A percentile compares a stretch with the other conserved stretches of the same genome.
These are phyloP conservation scores for Capillidium rhysosporum DNA, from an alignment of 371 early-diverging fungal species.

Conservation along the genomic window DNA sequence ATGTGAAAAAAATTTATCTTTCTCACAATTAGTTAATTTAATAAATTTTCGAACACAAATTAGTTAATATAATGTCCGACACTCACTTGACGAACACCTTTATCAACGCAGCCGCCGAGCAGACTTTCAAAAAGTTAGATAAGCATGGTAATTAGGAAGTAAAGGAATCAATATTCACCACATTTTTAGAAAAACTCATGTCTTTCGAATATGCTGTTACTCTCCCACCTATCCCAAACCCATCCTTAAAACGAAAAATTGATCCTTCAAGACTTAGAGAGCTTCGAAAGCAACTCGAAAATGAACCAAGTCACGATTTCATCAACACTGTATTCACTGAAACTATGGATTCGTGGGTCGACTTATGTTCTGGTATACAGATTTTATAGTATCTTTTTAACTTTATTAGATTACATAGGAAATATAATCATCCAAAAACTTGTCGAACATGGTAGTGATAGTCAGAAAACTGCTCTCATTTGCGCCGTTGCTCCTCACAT, in stretches of 20 bases:
- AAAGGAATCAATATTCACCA: no score
- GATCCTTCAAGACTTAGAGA: conserved; percentile 67
- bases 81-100: no score
- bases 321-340: conserved; percentile 7
- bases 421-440: conserved; percentile 88
- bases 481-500: conserved; percentile 57
- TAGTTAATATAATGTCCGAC: no score
- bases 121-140: no score
- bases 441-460: conserved; percentile 53
- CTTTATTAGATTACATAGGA: conserved; percentile 76
- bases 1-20: no score
- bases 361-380: conserved; percentile 3
- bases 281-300: conserved; percentile 63
- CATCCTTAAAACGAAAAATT: conserved; percentile 29
- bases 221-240: conserved; percentile 46
- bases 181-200: conserved; percentile 8
- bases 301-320: conserved; percentile 4
- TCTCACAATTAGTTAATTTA: no score
- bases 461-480: conserved; percentile 38
- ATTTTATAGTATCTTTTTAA: conserved; percentile 14
- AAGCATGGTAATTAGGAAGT: no score
- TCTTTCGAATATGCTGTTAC: conserved; percentile 10
- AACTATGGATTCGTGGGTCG: conserved; percentile 5
- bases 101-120: no score
- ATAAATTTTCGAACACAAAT: no score